Conservation (phyloP, 495 filamentous ascomycete species). For the Annulohypoxylon bovei region DNA sequence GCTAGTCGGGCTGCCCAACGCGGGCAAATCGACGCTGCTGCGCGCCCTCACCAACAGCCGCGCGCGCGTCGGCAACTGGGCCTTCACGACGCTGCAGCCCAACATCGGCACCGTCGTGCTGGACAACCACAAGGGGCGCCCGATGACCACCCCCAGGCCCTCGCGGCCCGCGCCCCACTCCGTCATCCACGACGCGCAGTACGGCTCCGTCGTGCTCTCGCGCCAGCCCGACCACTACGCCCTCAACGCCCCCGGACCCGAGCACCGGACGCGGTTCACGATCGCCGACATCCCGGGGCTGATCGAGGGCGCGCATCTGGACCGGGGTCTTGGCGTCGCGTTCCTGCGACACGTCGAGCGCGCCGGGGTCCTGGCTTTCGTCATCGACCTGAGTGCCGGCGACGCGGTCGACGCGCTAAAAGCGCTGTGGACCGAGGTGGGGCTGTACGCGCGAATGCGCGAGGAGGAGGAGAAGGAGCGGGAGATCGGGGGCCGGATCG, state of each 20-base stretch:
- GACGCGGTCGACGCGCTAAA: conserved; percentile 82
- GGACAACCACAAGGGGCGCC: conserved; percentile 79
- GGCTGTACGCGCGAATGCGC: conserved; percentile 81
- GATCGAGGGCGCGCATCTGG: conserved; percentile 88
- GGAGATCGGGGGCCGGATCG: conserved; percentile 54
- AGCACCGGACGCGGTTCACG: conserved; percentile 79
- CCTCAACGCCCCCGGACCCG: conserved; percentile 36
- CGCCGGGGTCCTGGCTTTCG: conserved; percentile 90
- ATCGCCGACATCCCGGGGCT: conserved; percentile 96
- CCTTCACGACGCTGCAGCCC: conserved; percentile 92
- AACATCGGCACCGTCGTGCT: conserved; percentile 95
- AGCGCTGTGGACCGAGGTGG: conserved; percentile 87
- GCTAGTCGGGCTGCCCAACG: conserved; percentile 93
- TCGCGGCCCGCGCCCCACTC: conserved; percentile 51
- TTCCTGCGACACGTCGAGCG: conserved; percentile 96
- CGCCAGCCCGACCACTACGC: conserved; percentile 13
- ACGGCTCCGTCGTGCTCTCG: conserved; percentile 42
- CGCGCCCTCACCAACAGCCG: conserved; percentile 85
- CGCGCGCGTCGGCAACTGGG: conserved; percentile 92
- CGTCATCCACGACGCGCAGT: conserved; percentile 42
- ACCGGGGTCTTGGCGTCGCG: conserved; percentile 88
- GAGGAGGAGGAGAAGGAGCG: conserved; percentile 66
- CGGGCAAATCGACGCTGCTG: conserved; percentile 92
- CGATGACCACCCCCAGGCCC: conserved; percentile 44
- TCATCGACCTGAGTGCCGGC: conserved; percentile 83